Conservation (phyloP, 2,329 filamentous ascomycete genomes). For the Rutstroemia sp. region DNA sequence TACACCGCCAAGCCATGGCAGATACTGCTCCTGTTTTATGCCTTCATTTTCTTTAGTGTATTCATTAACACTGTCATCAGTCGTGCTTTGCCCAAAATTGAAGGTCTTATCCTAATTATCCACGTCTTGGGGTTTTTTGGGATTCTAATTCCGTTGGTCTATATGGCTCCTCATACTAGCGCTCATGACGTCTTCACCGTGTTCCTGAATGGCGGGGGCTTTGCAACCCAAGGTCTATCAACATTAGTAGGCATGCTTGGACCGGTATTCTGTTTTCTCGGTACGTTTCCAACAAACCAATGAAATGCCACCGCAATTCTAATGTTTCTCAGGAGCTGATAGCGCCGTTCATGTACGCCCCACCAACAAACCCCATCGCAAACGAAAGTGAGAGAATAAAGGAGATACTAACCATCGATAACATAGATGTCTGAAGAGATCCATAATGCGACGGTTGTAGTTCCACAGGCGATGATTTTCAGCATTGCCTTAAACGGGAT, state of each 20-base stretch:
- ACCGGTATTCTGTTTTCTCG: slow-evolving; percentile 13
- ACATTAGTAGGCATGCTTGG: slow-evolving; percentile 27
- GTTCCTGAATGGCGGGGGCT: slow-evolving; percentile 26
- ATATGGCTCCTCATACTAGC: slow-evolving; percentile 9
- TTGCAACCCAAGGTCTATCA: slow-evolving; percentile 25
- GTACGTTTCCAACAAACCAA: slow-evolving; percentile 11
- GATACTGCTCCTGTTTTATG: background rate
- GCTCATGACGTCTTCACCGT: slow-evolving; percentile 20
- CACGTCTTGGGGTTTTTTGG: slow-evolving; percentile 38
- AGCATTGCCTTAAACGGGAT: slow-evolving; percentile 32
- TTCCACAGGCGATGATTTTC: slow-evolving; percentile 35
- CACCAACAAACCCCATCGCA: too few species aligned
- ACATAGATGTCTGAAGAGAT: slow-evolving; percentile 39
- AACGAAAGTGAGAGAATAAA: too few species aligned
- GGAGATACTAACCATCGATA: too few species aligned
- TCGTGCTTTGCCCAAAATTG: slow-evolving; percentile 32
- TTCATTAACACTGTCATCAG: slow-evolving; percentile 36
- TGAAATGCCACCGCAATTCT: background rate
- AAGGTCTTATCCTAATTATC: slow-evolving; percentile 35
- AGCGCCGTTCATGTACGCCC: slow-evolving; percentile 19
- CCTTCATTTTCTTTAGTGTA: slow-evolving; percentile 29
- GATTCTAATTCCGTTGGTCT: slow-evolving; percentile 34
- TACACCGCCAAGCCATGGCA: background rate
- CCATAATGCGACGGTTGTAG: slow-evolving; percentile 36
- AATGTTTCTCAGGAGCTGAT: background rate